A percentile compares a stretch with the other conserved stretches of the same genome.
Conservation (phyloP, 148 eudicot genomes). For the Silene latifolia region DNA sequence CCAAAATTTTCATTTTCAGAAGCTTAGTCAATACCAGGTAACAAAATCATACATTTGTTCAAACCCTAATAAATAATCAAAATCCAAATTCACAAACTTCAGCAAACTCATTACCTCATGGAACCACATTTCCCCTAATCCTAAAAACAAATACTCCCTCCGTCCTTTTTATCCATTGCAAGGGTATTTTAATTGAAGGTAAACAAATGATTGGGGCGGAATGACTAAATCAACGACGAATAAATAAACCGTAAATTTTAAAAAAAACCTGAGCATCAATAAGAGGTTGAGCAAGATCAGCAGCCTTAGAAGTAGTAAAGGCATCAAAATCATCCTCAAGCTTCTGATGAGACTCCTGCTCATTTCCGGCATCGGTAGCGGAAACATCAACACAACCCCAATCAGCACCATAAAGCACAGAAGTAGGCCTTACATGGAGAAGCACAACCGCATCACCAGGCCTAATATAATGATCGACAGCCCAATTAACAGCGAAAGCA, state of each 20-base stretch:
- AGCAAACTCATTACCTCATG: too few species aligned
- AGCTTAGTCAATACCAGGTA: too few species aligned
- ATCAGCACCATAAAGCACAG: slow-evolving; percentile 86
- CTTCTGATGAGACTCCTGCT: slow-evolving; percentile 29
- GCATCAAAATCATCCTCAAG: slow-evolving; percentile 78
- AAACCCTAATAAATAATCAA: too few species aligned
- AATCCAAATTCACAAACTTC: too few species aligned
- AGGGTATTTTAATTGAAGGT: too few species aligned
- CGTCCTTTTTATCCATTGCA: not conserved
- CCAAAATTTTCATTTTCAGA: too few species aligned
- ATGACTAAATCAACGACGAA: not conserved
- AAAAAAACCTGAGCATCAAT: slow-evolving; percentile 46
- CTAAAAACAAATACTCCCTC: not conserved
- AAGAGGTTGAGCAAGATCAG: slow-evolving; percentile 71
- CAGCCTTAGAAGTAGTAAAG: slow-evolving; percentile 62
- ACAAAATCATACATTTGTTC: too few species aligned
- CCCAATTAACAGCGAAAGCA: slow-evolving; percentile 89
- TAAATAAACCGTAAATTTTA: not conserved
- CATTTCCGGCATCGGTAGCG: not conserved
- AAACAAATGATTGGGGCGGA: too few species aligned
- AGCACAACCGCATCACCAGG: slow-evolving; percentile 85
- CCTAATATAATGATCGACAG: slow-evolving; percentile 73
- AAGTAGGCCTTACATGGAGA: slow-evolving; percentile 74
- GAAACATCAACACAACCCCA: slow-evolving; percentile 79
- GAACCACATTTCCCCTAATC: too few species aligned